Evolutionary conservation across 2,329 filamentous ascomycete species (phyloP).

Genomic region (Aureobasidium musti): DNA sequence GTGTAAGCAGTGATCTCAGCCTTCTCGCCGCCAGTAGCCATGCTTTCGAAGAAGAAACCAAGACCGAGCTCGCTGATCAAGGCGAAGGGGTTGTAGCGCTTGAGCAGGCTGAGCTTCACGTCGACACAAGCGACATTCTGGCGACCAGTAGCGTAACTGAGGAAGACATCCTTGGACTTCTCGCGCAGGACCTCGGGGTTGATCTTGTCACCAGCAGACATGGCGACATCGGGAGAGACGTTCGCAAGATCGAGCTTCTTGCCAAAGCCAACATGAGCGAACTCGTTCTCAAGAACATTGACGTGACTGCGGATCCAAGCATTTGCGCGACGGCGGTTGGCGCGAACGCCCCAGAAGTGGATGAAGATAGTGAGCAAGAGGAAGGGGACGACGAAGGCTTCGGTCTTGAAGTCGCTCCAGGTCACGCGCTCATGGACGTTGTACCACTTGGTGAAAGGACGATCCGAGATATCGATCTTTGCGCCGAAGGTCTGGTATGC

Average conservation of each 20-base stretch:
- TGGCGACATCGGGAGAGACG: slow-evolving; percentile 40
- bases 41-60: slow-evolving; percentile 77
- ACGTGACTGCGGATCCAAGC: slow-evolving; percentile 77
- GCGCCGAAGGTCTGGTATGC: slow-evolving; percentile 49
- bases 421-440: slow-evolving; percentile 89
- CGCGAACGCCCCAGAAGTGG: slow-evolving; percentile 76
- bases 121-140: slow-evolving; percentile 93
- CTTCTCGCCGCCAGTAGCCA: slow-evolving; percentile 68
- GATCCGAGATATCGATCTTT: slow-evolving; percentile 48
- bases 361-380: slow-evolving; percentile 73
- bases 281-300: slow-evolving; percentile 74
- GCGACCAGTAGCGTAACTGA: slow-evolving; percentile 84
- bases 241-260: slow-evolving; percentile 52
- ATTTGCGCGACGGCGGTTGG: slow-evolving; percentile 78
- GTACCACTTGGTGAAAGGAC: slow-evolving; percentile 92
- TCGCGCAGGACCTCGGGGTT: slow-evolving; percentile 72
- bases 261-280: slow-evolving; percentile 80
- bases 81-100: slow-evolving; percentile 80
- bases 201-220: slow-evolving; percentile 41
- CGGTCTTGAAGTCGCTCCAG: slow-evolving; percentile 79
- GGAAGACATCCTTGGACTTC: slow-evolving; percentile 82
- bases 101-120: slow-evolving; percentile 75
- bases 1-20: slow-evolving; percentile 78
- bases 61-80: slow-evolving; percentile 67
- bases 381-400: slow-evolving; percentile 77